Conservation (phyloP, 306 rosid species). For the Delonix regia region DNA sequence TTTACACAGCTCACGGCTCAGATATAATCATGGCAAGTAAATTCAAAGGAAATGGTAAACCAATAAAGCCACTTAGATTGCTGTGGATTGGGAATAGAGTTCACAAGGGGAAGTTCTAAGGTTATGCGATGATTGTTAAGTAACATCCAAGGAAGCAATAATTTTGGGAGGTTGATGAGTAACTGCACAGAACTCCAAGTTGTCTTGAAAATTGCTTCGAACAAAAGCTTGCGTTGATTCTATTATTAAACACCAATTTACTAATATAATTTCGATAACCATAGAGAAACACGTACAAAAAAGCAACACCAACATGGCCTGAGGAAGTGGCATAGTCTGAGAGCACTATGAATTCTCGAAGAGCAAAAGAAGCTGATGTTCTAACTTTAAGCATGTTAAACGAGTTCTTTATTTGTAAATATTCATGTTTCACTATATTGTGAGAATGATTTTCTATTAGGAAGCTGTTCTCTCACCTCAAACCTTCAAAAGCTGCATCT, state of each 20-base stretch:
- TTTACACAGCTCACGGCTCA: neutral
- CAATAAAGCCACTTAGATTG: neutral
- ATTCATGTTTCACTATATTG: conserved; percentile 26
- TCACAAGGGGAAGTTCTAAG: conserved; percentile 7
- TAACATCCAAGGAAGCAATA: neutral
- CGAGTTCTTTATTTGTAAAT: neutral
- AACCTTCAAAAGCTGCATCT: conserved; percentile 94
- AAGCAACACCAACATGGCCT: conserved; percentile 6
- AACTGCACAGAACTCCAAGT: neutral
- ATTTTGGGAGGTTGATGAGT: neutral
- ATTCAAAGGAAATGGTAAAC: neutral
- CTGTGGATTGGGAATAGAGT: neutral
- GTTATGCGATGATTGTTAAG: conserved; percentile 15
- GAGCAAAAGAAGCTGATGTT: neutral
- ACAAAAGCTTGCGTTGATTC: neutral
- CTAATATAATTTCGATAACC: neutral
- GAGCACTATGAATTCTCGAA: neutral
- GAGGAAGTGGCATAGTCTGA: conserved; percentile 7
- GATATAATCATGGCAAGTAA: conserved; percentile 1
- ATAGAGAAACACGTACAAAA: conserved; percentile 9
- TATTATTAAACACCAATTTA: conserved; percentile 1
- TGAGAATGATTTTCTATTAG: neutral
- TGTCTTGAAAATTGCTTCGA: neutral
- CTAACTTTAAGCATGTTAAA: neutral
- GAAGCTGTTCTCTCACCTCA: conserved; percentile 41